Conservation (phyloP, 108 stramenopile species). For the Pseudonitzschia pungens region DNA sequence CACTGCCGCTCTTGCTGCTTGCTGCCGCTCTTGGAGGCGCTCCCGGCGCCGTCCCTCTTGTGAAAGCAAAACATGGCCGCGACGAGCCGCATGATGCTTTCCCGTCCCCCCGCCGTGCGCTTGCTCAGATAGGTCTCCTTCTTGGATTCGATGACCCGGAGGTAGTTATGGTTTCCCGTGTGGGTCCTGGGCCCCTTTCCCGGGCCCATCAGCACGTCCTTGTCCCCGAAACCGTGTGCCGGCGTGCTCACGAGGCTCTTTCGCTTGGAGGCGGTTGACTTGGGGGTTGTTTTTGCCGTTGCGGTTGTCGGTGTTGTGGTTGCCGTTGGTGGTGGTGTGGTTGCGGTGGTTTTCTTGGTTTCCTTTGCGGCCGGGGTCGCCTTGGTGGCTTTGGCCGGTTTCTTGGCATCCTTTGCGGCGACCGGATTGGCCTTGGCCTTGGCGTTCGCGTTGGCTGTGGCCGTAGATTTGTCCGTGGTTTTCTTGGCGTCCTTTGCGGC, state of each 20-base stretch:
- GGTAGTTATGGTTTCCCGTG: not conserved
- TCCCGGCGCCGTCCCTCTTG: not conserved
- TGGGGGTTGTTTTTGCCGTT: too few species aligned
- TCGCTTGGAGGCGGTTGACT: too few species aligned
- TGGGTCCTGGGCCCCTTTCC: not conserved
- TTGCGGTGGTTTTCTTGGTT: too few species aligned
- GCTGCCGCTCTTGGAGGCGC: not conserved
- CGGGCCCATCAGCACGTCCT: not conserved
- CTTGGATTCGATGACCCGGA: not conserved
- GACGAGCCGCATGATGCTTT: not conserved
- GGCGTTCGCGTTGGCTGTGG: not conserved
- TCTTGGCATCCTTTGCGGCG: not conserved
- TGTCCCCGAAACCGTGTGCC: not conserved
- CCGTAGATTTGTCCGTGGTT: not conserved
- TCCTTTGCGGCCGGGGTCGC: too few species aligned
- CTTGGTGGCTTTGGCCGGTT: not conserved
- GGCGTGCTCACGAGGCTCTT: not conserved
- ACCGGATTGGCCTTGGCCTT: not conserved
- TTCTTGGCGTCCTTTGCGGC: not conserved
- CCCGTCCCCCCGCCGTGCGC: not conserved
- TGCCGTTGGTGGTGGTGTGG: too few species aligned
- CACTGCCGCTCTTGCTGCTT: not conserved
- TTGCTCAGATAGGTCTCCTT: not conserved
- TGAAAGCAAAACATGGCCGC: not conserved
- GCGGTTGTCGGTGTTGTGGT: too few species aligned